Base-by-base conservation (phyloP, 768 basidiomycete genomes). In the Kwoniella sp. region DNA sequence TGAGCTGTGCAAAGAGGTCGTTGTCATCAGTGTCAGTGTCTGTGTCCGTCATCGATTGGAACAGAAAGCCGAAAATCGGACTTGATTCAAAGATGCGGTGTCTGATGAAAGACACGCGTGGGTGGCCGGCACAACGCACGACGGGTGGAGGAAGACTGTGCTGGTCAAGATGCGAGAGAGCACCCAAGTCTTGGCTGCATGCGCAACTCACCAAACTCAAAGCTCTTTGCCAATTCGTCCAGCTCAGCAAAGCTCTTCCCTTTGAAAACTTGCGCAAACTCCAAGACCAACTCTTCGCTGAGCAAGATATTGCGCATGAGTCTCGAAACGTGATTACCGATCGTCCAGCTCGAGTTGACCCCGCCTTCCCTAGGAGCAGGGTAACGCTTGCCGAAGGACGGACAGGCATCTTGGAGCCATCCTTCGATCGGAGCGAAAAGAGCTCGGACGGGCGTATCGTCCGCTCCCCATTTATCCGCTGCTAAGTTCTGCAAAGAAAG, bases 401-500 rank as follows among this genome's bases (percentile, higher is more conserved):
- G 79, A 28, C 70, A 73, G 55, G 73, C 67, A 12, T 69, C 31
- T 28, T 63, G 54, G 53, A 81, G 66, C 79, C 78, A 89, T 54
- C 88, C 81, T 65, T 87, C 78, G 65, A 91, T 81, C 12, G 89
- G 89, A 66, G 87, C 75, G 81, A 89, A 91, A 58, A 88, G 79
- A 63, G 85, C 76, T 29, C 82, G 82, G 53, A 91, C 86, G 37
- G 57, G 45, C 5, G 81, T 77, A 68, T 86, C 86, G 75, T 90
- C 88, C 1, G 88, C 85, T 15, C 90, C 90, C 90, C 90, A 91
- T 7, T 87, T 85, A 75, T 91, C 91, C 47, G 87, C 83, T 2
- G 90, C 89, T 26, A 91, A 85, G 2, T 86, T 85, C 79, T 73
- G 28, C n/a, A 45, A 45, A 20, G 12, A 30, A 17, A 13, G 13